Percentiles rank a stretch among this genome's conserved stretches.
Evolutionary conservation across 73 alveolate species (phyloP).

Genomic region (Symbiodinium natans): DNA sequence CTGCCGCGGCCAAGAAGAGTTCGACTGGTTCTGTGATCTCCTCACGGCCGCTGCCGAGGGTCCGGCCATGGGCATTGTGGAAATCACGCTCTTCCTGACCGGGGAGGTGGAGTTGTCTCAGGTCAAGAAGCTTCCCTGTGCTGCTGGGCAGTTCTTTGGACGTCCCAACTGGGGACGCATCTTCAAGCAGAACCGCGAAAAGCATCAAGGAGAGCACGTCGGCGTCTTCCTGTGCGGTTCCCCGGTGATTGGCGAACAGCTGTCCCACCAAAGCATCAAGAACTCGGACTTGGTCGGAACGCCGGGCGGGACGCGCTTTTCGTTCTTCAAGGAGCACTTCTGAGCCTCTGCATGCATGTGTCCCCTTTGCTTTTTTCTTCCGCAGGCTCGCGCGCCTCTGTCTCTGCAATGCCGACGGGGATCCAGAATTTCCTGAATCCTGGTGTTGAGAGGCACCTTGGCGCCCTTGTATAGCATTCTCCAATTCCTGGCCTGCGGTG

Average conservation of each 20-base stretch:
- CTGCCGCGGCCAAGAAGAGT: slow-evolving; percentile 76
- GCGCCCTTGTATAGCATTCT: too few species aligned
- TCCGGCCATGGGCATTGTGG: slow-evolving; percentile 56
- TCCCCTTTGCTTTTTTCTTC: background rate
- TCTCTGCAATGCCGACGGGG: background rate
- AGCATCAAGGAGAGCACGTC: background rate
- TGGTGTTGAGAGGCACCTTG: too few species aligned
- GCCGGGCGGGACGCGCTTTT: background rate
- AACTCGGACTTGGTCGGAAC: background rate
- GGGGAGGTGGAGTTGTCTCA: slow-evolving; percentile 32
- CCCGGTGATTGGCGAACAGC: too few species aligned
- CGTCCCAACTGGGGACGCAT: background rate
- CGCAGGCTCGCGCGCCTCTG: background rate
- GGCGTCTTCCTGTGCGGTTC: background rate
- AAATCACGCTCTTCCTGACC: slow-evolving; percentile 38
- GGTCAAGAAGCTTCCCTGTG: background rate
- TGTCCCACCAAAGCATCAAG: too few species aligned
- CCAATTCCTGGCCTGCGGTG: too few species aligned
- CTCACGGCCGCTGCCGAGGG: slow-evolving; percentile 67
- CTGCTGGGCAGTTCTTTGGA: background rate
- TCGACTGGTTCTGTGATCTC: slow-evolving; percentile 56
- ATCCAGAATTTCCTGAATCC: too few species aligned
- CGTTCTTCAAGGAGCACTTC: background rate
- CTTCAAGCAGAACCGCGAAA: background rate
- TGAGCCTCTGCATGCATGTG: background rate